Percentiles rank a stretch among this genome's conserved stretches.
phyloP scores from a whole-genome alignment of 2,329 filamentous ascomycete genomes.

The Lomentospora prolificans region DNA sequence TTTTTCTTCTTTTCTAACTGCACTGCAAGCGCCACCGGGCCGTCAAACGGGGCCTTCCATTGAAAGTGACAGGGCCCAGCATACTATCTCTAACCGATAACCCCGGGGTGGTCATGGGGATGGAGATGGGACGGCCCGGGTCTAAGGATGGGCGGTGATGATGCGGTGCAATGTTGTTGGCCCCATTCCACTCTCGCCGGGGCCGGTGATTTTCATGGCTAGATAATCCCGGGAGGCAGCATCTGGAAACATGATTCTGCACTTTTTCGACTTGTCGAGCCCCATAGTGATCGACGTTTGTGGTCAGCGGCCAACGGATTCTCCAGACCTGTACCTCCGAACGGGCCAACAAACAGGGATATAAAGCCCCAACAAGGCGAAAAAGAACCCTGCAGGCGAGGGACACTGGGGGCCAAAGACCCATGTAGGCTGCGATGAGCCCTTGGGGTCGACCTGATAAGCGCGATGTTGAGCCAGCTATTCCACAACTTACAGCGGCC shows the following conservation, averaged over 20 bases:
- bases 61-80: background rate
- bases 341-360: too few relatives aligned
- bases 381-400: too few relatives aligned
- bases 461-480: too few relatives aligned
- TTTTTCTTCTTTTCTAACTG: background rate
- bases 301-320: background rate
- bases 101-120: too few relatives aligned
- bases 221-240: too few relatives aligned
- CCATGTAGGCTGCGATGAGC: too few relatives aligned
- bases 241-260: background rate
- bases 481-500: too few relatives aligned
- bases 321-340: background rate
- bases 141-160: background rate
- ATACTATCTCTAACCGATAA: background rate
- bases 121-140: background rate
- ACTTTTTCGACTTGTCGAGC: background rate
- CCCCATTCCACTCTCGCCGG: too few relatives aligned
- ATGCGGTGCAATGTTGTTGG: background rate
- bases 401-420: too few relatives aligned
- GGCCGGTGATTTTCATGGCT: too few relatives aligned
- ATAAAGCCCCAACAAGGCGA: too few relatives aligned
- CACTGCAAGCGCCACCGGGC: background rate
- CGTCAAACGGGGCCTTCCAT: background rate
- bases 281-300: background rate
- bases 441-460: too few relatives aligned